phyloP scores from a whole-genome alignment of 2,329 filamentous ascomycete genomes.

The Pseudocercospora musae region DNA sequence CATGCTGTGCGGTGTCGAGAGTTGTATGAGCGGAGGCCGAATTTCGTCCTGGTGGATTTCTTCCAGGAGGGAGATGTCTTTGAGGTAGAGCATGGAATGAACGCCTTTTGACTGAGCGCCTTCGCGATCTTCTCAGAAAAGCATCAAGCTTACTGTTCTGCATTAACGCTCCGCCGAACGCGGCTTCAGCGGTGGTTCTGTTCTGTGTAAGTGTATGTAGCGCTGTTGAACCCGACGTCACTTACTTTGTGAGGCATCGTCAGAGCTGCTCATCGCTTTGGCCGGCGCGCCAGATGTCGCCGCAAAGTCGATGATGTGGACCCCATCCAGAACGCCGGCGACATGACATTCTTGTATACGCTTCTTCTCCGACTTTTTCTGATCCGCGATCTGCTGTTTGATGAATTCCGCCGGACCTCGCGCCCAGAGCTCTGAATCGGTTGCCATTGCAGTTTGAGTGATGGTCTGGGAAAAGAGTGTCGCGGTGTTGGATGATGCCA shows the following conservation, averaged over 20 bases:
- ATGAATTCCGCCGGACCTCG: slow-evolving; percentile 4
- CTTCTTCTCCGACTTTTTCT: not conserved
- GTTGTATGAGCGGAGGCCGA: slow-evolving; percentile 39
- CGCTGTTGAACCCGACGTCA: not conserved
- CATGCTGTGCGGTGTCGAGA: slow-evolving; percentile 41
- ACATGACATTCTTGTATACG: not conserved
- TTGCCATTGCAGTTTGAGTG: no score
- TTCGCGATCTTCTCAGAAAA: not conserved
- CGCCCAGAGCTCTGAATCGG: slow-evolving; percentile 11
- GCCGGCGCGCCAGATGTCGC: not conserved
- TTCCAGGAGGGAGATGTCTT: slow-evolving; percentile 31
- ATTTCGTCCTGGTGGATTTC: slow-evolving; percentile 44
- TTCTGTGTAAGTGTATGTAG: not conserved
- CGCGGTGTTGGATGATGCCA: not conserved
- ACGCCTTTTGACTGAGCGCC: slow-evolving; percentile 24
- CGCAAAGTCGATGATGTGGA: slow-evolving; percentile 8
- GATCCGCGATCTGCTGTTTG: not conserved
- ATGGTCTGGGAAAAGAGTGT: not conserved
- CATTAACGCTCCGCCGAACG: not conserved
- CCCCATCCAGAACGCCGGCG: slow-evolving; percentile 2
- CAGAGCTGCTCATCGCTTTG: not conserved
- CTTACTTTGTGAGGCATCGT: not conserved
- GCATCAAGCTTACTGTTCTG: not conserved
- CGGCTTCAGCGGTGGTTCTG: not conserved
- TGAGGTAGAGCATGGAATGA: slow-evolving; percentile 30